Evolutionary conservation across 2,329 filamentous ascomycete genomes (phyloP), one percentile per base, ranked within the genome.

Genomic region (Teratosphaeria gauchensis): DNA sequence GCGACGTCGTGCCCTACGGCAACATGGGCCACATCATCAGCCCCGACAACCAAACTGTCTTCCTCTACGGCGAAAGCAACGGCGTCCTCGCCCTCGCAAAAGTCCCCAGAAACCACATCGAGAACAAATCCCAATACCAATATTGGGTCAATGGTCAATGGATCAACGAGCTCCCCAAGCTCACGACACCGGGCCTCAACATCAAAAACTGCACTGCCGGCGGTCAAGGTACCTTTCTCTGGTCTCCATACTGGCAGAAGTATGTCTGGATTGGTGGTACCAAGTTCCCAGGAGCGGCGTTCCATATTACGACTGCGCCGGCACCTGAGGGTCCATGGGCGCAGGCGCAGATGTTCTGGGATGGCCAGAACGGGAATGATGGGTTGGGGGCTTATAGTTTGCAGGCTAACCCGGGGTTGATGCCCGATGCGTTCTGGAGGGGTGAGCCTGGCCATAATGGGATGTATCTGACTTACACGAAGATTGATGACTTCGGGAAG

Each of bases 381-480:
- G 31, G 31, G 12, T 46, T 55, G 31, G 54, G 54, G 7, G 54
- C 31, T 30, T 55, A 55, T 19, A 38, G 32, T 21, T 14, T 55
- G 24, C 54, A 55, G 35, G 54, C 54, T 31, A 55, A 55, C 35
- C 54, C 54, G 12, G 54, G 21, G 2, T 28, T 55, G 31, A 35
- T 55, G 54, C 14, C 28, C 5, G 38, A 55, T 46, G 24, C 24
- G 12, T 48, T 48, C 42, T 48, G 42, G 42, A 28, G 24, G 31
- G 24, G 30, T 12, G 54, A 46, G 35, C 42, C 16, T 4, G 42
- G 42, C 5, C 16, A n/a, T 8, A 55, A 55, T 46, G 54, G 31
- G 14, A 46, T 55, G 31, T 55, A 48, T 24, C n/a, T 55, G 19
- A 55, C 54, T 19, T 55, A 55, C 21, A 55, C 54, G 31, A 55